A percentile compares a stretch with the other conserved stretches of the same genome.
Evolutionary conservation across 1,139 yeast genomes (phyloP).

Genomic region (Hansenula sp.): DNA sequence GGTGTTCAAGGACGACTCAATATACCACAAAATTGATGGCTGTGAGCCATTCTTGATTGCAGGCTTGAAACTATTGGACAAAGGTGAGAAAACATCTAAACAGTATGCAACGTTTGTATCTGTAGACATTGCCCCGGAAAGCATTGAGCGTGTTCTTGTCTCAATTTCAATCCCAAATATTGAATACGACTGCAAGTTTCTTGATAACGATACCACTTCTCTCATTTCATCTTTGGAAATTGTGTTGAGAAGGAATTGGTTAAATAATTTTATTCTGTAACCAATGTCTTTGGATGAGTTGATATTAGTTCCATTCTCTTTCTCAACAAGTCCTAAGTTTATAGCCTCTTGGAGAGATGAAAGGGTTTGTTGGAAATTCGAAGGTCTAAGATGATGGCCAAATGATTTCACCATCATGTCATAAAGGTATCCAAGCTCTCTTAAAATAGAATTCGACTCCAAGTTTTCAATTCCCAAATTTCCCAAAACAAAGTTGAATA

Average conservation of each 20-base stretch:
- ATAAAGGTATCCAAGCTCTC: slow-evolving; percentile 82
- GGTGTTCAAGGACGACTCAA: slow-evolving; percentile 57
- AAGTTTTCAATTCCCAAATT: slow-evolving; percentile 57
- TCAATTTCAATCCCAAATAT: slow-evolving; percentile 41
- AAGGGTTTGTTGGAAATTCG: slow-evolving; percentile 60
- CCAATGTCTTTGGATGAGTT: slow-evolving; percentile 25
- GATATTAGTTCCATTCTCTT: slow-evolving; percentile 31
- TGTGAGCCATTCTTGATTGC: slow-evolving; percentile 18
- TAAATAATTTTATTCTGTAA: slow-evolving; percentile 44
- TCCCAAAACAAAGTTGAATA: slow-evolving; percentile 60
- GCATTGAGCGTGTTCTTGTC: slow-evolving; percentile 33
- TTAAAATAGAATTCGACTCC: slow-evolving; percentile 46
- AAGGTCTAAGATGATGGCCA: slow-evolving; percentile 64
- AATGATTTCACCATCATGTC: slow-evolving; percentile 87
- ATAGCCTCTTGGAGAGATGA: slow-evolving; percentile 42
- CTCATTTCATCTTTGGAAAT: slow-evolving; percentile 43
- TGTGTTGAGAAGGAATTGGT: slow-evolving; percentile 51
- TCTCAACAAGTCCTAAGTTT: slow-evolving; percentile 47
- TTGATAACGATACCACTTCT: neutral
- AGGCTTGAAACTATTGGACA: slow-evolving; percentile 9
- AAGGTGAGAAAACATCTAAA: slow-evolving; percentile 33
- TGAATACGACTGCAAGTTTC: slow-evolving; percentile 9
- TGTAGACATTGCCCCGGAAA: slow-evolving; percentile 34
- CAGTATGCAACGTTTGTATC: slow-evolving; percentile 32
- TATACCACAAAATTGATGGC: slow-evolving; percentile 43